Base-by-base conservation (phyloP, 192 early-diverging fungal species). In the Mortierella hygrophila region DNA sequence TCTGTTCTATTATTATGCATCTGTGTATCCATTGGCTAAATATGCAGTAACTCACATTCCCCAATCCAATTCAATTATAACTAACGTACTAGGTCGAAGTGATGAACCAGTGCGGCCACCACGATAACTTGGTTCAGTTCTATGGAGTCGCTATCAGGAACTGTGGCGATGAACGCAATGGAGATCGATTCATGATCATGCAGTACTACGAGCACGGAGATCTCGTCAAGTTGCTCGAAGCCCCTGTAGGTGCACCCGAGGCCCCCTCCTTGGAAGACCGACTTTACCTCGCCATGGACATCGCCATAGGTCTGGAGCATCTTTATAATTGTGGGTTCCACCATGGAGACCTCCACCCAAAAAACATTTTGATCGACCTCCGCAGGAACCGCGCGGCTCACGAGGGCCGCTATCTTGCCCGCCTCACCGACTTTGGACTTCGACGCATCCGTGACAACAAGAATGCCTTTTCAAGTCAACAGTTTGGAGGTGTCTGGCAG, bases 401-500 rank as follows among this genome's bases (percentile, higher is more conserved):
- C 2, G 75, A 86, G 20, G 84, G 84, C 2, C 78, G 84, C 16
- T 86, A 86, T 44, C 72, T 49, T 32, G 84, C 84, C 38, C 75
- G 76, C 35, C 69, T 86, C 26, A 86, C 84, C 0, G 84, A 86
- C 38, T 86, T 86, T 81, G 84, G 84, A 8, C 76, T 86, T 35
- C 69, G 84, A 65, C 84, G 84, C 6, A 77, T 80, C 11, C 84
- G 78, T 0, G 78, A 70, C 72, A 86, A 68, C 63, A 81, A 26
- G 54, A 86, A 81, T 42, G 75, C 52, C 26, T 80, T 78, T 60
- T 86, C 84, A 23, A 86, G 84, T 65, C 84, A 86, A 13, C 84
- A 86, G 68, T 78, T 86, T 63, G 84, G 84, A 35, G 84, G 84
- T 15, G 84, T 86, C n/a, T 80, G 69, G 74, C 79, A 81, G 68